Base-by-base conservation (phyloP, 1,139 yeast species). In the Scheffersomyces parashehatae region DNA sequence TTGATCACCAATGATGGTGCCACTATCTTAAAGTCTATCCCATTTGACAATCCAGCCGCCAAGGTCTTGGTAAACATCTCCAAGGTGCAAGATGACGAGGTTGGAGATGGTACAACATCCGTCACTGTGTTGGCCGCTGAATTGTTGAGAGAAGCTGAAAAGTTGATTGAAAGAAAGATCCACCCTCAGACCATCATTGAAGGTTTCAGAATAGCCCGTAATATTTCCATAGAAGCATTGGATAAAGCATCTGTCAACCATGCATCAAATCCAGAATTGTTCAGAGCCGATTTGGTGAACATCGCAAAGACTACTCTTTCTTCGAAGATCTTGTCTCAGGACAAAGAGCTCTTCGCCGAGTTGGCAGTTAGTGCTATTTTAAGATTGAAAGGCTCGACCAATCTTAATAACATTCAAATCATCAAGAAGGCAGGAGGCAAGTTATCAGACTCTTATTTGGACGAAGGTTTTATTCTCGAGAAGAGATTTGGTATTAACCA, bases 51-150 rank as follows among this genome's bases (percentile, higher is more conserved):
- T 58, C 99, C 99, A 11, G 99, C 99, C 3, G 99, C 99, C 30
- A 93, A 93, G 64, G 99, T 95, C 8, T 76, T 93, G 56, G 99
- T 95, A 31, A 93, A 93, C 64, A 87, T 93, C 49, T 85, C 97
- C 42, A 93, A 93, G 67, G 98, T 93, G 32, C 99, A 93, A 73
- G 99, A 93, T 62, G 97, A 93, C 64, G 98, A 93, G 65, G 96
- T 93, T 58, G 99, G 99, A 44, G 99, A 93, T 66, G 99, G 99
- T 53, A 93, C 99, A 37, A 93, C 99, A 0, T 88, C 97, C n/a
- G 99, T 93, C 29, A 90, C 98, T 0, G 97, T 93, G 11, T 73
- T 93, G 46, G 82, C 95, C 41, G 50, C 97, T 11, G 99, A 93
- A 67, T 76, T 93, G 49, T 77, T 93, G 54, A 82, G 96, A 62